Percentiles rank a stretch among this genome's conserved stretches.
phyloP scores from a whole-genome alignment of 2,329 filamentous ascomycete genomes.

The Mycogone perniciosa region DNA sequence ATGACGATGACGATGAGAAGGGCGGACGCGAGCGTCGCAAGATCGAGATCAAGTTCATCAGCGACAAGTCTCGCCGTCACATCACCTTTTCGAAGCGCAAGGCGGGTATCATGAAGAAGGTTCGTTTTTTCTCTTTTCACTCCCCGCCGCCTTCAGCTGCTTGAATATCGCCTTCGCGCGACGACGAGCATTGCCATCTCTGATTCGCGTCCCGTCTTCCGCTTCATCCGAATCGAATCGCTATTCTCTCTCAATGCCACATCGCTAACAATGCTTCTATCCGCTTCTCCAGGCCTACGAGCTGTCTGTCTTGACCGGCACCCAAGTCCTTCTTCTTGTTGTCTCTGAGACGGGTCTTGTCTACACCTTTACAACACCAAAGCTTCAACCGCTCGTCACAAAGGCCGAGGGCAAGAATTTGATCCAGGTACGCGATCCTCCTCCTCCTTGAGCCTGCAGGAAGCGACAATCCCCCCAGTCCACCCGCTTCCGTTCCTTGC shows the following conservation, averaged over 20 bases:
- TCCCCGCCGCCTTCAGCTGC: background rate
- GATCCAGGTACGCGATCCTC: constrained; percentile 69
- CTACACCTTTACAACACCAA: constrained; percentile 97
- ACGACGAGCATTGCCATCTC: background rate
- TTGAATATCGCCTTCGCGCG: background rate
- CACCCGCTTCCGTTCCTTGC: background rate
- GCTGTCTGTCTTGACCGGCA: constrained; percentile 92
- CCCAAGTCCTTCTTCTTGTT: constrained; percentile 91
- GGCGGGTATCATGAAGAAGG: constrained; percentile 99
- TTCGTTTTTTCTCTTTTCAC: constrained; percentile 39
- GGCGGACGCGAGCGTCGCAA: constrained; percentile 95
- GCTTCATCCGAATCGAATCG: constrained; percentile 2
- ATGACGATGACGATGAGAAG: constrained; percentile 97
- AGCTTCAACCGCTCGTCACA: constrained; percentile 94
- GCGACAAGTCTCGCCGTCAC: constrained; percentile 98
- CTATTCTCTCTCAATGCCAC: background rate
- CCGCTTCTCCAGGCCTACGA: constrained; percentile 72
- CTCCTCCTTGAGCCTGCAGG: background rate
- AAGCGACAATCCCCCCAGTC: background rate
- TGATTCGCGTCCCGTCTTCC: background rate
- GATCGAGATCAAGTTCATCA: constrained; percentile 99
- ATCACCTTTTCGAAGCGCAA: constrained; percentile 99
- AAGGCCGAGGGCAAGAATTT: constrained; percentile 99
- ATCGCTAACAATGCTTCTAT: constrained; percentile 17
- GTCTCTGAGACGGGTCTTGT: constrained; percentile 96